Evolutionary conservation across 257 asterid genomes (phyloP).

Genomic region (Jacaranda mimosifolia): DNA sequence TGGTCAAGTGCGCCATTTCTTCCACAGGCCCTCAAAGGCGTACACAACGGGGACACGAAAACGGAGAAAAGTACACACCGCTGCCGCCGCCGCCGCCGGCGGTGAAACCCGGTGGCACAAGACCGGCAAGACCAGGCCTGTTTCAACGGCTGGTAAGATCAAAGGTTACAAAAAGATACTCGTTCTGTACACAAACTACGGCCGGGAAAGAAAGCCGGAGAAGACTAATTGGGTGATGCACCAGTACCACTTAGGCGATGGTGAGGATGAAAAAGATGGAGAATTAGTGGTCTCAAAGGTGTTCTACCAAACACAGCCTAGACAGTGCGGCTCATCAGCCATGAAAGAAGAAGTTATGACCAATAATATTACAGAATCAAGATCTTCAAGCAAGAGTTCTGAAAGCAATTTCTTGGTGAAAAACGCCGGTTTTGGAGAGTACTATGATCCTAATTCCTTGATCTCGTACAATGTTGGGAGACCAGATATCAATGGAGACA

Average conservation of each 20-base stretch:
- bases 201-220: constrained; percentile 81
- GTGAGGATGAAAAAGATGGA: constrained; percentile 87
- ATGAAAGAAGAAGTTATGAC: constrained; percentile 31
- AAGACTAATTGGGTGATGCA: constrained; percentile 95
- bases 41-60: constrained; percentile 90
- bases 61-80: constrained; percentile 77
- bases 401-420: no score
- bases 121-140: constrained; percentile 82
- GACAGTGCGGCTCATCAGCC: constrained; percentile 59
- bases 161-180: constrained; percentile 85
- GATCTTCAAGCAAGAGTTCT: background rate
- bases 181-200: constrained; percentile 86
- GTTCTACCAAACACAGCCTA: constrained; percentile 85
- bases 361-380: background rate
- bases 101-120: constrained; percentile 94
- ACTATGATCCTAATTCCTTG: constrained; percentile 47
- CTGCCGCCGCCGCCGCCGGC: constrained; percentile 52
- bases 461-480: constrained; percentile 42
- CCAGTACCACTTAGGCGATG: constrained; percentile 74
- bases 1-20: constrained; percentile 89
- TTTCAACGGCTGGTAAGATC: constrained; percentile 40
- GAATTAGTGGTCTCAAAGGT: constrained; percentile 82
- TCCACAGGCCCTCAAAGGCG: constrained; percentile 88
- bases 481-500: constrained; percentile 41
- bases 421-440: no score